These are phyloP conservation scores for Saccharomycopsis javanensis DNA, from an alignment of 805 yeast genomes.

Conservation along the genomic window DNA sequence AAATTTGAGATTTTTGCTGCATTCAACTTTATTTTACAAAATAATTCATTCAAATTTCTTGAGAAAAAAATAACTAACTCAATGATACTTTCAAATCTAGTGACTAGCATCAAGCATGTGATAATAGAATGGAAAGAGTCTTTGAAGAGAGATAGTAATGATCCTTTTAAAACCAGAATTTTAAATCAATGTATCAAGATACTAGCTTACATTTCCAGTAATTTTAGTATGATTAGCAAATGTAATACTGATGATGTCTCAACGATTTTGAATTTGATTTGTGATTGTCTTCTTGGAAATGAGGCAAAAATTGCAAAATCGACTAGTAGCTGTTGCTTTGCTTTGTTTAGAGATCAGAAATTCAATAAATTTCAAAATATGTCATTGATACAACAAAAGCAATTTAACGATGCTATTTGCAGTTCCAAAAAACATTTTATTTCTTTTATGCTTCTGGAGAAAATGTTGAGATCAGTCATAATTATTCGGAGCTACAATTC, in stretches of 20 bases:
- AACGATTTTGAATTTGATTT: constrained; percentile 1
- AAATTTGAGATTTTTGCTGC: constrained; percentile 19
- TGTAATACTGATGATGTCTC: constrained; percentile 1
- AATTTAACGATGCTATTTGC: not conserved
- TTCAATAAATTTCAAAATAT: constrained; percentile 10
- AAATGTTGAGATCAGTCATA: constrained; percentile 6
- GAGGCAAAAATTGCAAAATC: constrained; percentile 10
- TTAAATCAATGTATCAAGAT: constrained; percentile 13
- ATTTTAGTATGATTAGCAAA: constrained; percentile 2
- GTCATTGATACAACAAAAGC: constrained; percentile 3
- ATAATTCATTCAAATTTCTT: not conserved
- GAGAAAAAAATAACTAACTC: not conserved
- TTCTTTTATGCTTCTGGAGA: constrained; percentile 4
- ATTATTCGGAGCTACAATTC: constrained; percentile 6
- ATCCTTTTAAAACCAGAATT: constrained; percentile 16
- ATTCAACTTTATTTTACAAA: constrained; percentile 4
- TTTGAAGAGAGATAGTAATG: not conserved
- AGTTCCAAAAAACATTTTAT: constrained; percentile 8
- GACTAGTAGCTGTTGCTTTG: constrained; percentile 8
- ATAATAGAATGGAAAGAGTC: not conserved
- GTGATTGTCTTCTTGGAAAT: constrained; percentile 3
- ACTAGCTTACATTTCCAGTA: constrained; percentile 4
- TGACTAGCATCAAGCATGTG: not conserved
- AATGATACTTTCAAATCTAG: not conserved
- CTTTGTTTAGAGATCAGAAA: constrained; percentile 12